These are phyloP conservation scores for Sporothrix brasiliensis DNA, from an alignment of 2,329 filamentous ascomycete genomes.

Conservation along the genomic window DNA sequence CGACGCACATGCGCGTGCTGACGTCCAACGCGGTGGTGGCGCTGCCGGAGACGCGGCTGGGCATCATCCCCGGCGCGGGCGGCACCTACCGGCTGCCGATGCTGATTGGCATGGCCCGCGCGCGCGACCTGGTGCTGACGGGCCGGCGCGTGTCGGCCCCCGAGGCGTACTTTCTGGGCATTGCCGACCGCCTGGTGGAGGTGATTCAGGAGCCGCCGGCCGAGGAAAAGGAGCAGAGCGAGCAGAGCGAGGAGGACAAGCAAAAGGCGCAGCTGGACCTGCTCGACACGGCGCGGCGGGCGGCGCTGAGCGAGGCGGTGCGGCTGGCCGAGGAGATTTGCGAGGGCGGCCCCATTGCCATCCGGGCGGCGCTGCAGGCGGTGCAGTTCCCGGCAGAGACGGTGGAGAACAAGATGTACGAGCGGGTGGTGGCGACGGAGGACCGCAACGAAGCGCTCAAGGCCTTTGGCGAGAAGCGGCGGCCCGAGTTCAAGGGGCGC, in stretches of 20 bases:
- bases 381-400: slow-evolving; percentile 72
- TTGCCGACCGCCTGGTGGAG: slow-evolving; percentile 89
- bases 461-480: slow-evolving; percentile 73
- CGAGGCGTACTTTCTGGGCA: slow-evolving; percentile 88
- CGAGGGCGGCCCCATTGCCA: slow-evolving; percentile 76
- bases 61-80: slow-evolving; percentile 92
- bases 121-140: slow-evolving; percentile 88
- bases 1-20: slow-evolving; percentile 87
- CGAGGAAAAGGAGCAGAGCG: slow-evolving; percentile 45
- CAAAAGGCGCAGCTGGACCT: slow-evolving; percentile 46
- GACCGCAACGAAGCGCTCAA: slow-evolving; percentile 85
- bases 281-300: slow-evolving; percentile 62
- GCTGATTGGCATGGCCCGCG: slow-evolving; percentile 76
- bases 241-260: slow-evolving; percentile 42
- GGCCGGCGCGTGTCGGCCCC: slow-evolving; percentile 80
- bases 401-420: slow-evolving; percentile 86
- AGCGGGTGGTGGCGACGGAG: slow-evolving; percentile 77
- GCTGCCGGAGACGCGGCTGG: slow-evolving; percentile 87
- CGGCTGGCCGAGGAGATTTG: slow-evolving; percentile 82
- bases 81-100: slow-evolving; percentile 85
- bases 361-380: slow-evolving; percentile 77
- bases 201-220: slow-evolving; percentile 48
- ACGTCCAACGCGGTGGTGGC: slow-evolving; percentile 76
- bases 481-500: slow-evolving; percentile 60
- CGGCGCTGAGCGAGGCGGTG: slow-evolving; percentile 75